Base-by-base conservation (phyloP, 352 stramenopile species). In the Phytophthora sp. region DNA sequence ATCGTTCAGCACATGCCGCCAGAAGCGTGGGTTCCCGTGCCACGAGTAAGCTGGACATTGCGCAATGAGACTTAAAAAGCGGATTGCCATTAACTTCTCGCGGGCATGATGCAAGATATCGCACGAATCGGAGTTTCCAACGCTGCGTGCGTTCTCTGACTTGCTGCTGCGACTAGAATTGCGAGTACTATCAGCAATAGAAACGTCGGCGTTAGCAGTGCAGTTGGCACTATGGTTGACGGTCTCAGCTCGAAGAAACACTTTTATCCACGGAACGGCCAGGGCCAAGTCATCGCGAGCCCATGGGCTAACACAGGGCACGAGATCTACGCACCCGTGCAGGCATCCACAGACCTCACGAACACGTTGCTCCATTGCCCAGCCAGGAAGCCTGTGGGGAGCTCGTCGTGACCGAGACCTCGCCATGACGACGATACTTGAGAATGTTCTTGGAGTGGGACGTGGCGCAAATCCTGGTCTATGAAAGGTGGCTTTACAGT, bases 11-110 rank as follows among this genome's bases (percentile, higher is more conserved):
- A 75, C 45, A 8, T 65, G 67, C 26, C 24, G 32, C 71, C 74
- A 83, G 44, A 83, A 83, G 26, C n/a, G 12, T 31, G 69, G 66
- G 44, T 77, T 76, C 4, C 44, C 45, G 28, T 55, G 56, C 67
- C 69, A 75, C 13, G 70, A 63, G 49, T 72, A 79, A 18, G 44
- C 68, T 27, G 34, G 32, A 26, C 46, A 60, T 6, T 45, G 26
- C 9, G 71, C 70, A n/a, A 69, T 21, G 8, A 64, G 38, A 42
- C 67, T 74, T 20, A 83, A 35, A 32, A 71, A 60, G 13, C 59
- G 57, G 0, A 78, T 54, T 2, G 74, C 74, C 9, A 64, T 67
- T 7, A 83, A 42, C 42, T 70, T 70, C 3, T 52, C 28, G 20
- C 28, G 34, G 26, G n/a, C 28, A 9, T 45, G 17, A 10, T 27